These are phyloP conservation scores for Tylopilus sp. DNA, from an alignment of 1,284 basidiomycete genomes.

Conservation along the genomic window DNA sequence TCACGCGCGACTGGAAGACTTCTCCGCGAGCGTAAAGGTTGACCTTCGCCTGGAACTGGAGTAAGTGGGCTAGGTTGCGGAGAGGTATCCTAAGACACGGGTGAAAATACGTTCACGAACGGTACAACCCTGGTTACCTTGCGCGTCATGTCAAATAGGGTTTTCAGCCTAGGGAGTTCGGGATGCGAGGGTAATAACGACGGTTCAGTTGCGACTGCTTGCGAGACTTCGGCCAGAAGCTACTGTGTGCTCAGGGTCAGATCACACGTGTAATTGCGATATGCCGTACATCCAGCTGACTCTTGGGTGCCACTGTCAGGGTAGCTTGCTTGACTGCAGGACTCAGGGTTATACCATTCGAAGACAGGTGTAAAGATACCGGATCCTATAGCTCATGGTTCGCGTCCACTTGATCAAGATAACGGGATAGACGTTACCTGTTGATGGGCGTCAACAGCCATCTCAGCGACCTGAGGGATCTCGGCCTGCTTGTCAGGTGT, in stretches of 20 bases:
- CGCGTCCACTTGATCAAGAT: background rate
- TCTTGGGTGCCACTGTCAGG: slow-evolving; percentile 16
- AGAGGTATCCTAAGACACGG: slow-evolving; percentile 14
- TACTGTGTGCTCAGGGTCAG: slow-evolving; percentile 19
- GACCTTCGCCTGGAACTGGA: slow-evolving; percentile 15
- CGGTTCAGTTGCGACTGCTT: slow-evolving; percentile 31
- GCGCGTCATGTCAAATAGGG: background rate
- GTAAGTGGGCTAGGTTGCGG: slow-evolving; percentile 25
- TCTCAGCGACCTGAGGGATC: slow-evolving; percentile 6
- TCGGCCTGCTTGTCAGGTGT: slow-evolving; percentile 6
- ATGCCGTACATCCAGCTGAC: slow-evolving; percentile 28
- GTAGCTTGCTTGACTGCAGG: slow-evolving; percentile 14
- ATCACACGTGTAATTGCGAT: slow-evolving; percentile 12
- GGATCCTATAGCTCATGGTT: slow-evolving; percentile 11
- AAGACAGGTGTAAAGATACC: background rate
- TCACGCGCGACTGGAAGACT: slow-evolving; percentile 37
- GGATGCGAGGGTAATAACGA: slow-evolving; percentile 26
- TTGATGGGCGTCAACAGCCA: slow-evolving; percentile 17
- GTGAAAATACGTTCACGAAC: slow-evolving; percentile 2
- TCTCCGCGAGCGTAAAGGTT: background rate
- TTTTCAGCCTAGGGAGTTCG: slow-evolving; percentile 19
- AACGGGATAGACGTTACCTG: slow-evolving; percentile 17
- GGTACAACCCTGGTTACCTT: slow-evolving; percentile 13
- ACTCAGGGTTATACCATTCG: slow-evolving; percentile 12
- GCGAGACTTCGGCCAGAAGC: slow-evolving; percentile 31